Conservation (phyloP, 805 yeast species). For the Zygoascus flipseniorum region DNA sequence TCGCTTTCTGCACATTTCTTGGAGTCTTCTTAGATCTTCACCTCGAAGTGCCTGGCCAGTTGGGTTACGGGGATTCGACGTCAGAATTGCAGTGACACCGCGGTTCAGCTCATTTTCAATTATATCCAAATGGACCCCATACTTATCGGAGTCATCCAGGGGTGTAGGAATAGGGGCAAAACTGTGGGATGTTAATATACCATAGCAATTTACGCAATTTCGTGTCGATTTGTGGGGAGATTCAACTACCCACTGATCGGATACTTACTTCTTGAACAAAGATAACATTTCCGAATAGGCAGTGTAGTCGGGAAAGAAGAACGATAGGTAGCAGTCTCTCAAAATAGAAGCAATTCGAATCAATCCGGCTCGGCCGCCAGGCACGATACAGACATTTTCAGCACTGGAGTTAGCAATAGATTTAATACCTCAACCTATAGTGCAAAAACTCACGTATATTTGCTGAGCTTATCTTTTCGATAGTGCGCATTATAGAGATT, state of each 20-base stretch:
- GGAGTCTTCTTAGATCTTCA: constrained; percentile 40
- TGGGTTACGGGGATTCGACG: constrained; percentile 57
- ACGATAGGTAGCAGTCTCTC: constrained; percentile 49
- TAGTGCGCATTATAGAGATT: constrained; percentile 47
- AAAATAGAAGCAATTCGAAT: constrained; percentile 55
- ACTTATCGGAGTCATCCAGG: constrained; percentile 46
- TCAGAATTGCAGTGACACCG: constrained; percentile 50
- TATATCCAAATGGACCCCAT: constrained; percentile 45
- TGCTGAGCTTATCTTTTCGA: constrained; percentile 39
- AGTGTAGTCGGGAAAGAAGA: constrained; percentile 55
- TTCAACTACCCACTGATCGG: too few species aligned
- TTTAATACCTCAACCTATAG: neutral
- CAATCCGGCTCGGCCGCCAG: constrained; percentile 57
- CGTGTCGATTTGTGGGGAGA: too few species aligned
- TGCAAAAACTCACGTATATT: constrained; percentile 33
- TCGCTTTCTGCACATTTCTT: constrained; percentile 41
- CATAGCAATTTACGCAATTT: neutral
- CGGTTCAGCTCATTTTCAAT: constrained; percentile 44
- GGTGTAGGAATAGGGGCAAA: constrained; percentile 59
- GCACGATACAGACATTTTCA: constrained; percentile 55
- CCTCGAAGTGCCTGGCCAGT: constrained; percentile 47
- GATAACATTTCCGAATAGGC: constrained; percentile 61
- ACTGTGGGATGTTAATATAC: constrained; percentile 7
- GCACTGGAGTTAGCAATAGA: constrained; percentile 7
- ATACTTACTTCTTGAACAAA: constrained; percentile 41